A percentile compares a stretch with the other conserved stretches of the same genome.
These are phyloP conservation scores for Melampsora americana DNA, from an alignment of 1,284 basidiomycete genomes.

Conservation along the genomic window DNA sequence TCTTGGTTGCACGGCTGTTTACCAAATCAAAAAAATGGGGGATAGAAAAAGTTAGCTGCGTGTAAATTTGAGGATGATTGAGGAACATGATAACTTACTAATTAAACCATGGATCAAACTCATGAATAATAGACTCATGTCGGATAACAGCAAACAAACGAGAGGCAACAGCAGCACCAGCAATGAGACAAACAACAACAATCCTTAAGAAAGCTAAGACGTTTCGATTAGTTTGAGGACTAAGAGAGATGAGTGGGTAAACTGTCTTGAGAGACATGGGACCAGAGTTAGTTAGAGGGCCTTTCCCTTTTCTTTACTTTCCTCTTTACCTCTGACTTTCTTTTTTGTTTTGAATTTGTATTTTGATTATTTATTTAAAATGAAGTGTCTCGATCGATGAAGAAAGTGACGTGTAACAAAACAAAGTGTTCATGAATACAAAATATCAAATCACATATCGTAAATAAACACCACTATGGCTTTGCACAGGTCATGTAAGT, in stretches of 20 bases:
- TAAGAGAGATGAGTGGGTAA: slow-evolving; percentile 38
- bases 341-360: no score
- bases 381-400: no score
- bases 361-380: no score
- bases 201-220: slow-evolving; percentile 35
- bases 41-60: background rate
- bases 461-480: no score
- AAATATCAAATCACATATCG: no score
- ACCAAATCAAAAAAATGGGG: background rate
- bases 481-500: no score
- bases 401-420: no score
- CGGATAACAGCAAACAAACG: slow-evolving; percentile 96
- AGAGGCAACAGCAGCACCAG: slow-evolving; percentile 81
- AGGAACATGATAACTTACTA: slow-evolving; percentile 63
- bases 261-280: slow-evolving; percentile 42
- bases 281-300: background rate
- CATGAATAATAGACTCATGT: slow-evolving; percentile 98
- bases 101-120: slow-evolving; percentile 99
- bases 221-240: slow-evolving; percentile 28
- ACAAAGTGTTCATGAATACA: no score
- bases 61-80: background rate
- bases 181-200: slow-evolving; percentile 53
- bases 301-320: no score
- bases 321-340: no score
- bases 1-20: slow-evolving; percentile 76